Conservation (phyloP, 2,329 filamentous ascomycete species). For the Chaetomiaceae sp. region DNA sequence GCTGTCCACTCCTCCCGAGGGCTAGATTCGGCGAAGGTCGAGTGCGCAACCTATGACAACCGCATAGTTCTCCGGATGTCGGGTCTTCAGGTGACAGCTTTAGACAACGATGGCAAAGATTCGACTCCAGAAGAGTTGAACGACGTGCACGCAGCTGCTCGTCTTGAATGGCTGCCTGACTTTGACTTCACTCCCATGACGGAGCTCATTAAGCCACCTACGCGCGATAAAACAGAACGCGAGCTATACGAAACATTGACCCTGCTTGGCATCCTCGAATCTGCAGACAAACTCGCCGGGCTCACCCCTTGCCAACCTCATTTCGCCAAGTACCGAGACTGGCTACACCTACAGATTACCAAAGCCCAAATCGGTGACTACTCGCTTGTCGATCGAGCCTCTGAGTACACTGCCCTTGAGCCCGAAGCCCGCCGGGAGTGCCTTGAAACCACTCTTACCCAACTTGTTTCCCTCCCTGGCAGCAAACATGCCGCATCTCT, state of each 20-base stretch:
- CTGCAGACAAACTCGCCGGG: background rate
- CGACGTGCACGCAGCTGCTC: constrained; percentile 5
- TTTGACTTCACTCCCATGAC: background rate
- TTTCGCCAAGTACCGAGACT: constrained; percentile 3
- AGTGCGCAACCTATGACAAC: background rate
- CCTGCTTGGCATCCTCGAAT: constrained; percentile 8
- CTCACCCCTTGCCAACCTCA: background rate
- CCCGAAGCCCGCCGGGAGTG: background rate
- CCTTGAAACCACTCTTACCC: background rate
- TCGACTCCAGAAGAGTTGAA: too few relatives aligned
- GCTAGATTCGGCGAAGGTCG: background rate
- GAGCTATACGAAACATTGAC: background rate
- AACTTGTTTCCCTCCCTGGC: background rate
- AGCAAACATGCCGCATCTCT: background rate
- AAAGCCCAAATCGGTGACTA: background rate
- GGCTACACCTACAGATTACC: background rate
- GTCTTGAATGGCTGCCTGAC: constrained; percentile 5
- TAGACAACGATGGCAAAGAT: background rate
- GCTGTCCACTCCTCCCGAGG: background rate
- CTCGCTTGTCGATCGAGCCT: background rate
- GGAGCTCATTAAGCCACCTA: background rate
- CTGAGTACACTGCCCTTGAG: background rate
- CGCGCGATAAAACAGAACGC: background rate
- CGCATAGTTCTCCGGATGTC: background rate
- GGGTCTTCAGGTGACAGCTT: background rate